Evolutionary conservation across 148 eudicot species (phyloP).

Genomic region (Diospyros lotus): DNA sequence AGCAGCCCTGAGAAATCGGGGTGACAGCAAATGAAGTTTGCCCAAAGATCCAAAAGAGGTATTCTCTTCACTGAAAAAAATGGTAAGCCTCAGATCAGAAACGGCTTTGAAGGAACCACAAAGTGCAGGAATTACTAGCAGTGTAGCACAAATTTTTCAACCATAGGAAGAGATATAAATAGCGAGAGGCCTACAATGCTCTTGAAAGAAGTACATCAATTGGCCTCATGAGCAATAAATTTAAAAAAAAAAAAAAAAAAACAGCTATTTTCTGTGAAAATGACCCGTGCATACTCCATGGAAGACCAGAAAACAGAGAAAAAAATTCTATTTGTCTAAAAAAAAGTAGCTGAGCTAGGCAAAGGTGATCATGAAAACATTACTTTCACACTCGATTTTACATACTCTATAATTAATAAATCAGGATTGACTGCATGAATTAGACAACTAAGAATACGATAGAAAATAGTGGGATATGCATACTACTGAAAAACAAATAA

Average conservation of each 20-base stretch:
- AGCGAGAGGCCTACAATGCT: conserved; percentile 3
- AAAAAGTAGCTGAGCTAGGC: neutral
- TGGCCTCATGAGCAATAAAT: neutral
- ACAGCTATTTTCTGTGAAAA: neutral
- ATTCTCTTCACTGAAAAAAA: conserved; percentile 1
- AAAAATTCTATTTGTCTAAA: neutral
- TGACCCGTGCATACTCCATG: neutral
- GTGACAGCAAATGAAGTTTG: neutral
- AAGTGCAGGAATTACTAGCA: neutral
- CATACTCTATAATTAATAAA: neutral
- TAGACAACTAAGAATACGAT: neutral
- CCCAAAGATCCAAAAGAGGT: neutral
- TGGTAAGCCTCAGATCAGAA: neutral
- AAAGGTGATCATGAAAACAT: conserved; percentile 4
- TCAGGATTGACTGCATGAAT: neutral
- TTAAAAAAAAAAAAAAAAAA: no score
- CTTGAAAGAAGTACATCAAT: neutral
- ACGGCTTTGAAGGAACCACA: neutral
- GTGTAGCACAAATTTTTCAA: neutral
- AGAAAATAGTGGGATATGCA: neutral
- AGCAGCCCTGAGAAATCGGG: neutral
- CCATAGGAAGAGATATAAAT: conserved; percentile 3
- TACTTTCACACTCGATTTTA: neutral
- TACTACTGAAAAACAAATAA: neutral
- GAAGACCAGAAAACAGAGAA: neutral